Evolutionary conservation across 2,329 filamentous ascomycete genomes (phyloP).

Genomic region (Cercospora sp.): DNA sequence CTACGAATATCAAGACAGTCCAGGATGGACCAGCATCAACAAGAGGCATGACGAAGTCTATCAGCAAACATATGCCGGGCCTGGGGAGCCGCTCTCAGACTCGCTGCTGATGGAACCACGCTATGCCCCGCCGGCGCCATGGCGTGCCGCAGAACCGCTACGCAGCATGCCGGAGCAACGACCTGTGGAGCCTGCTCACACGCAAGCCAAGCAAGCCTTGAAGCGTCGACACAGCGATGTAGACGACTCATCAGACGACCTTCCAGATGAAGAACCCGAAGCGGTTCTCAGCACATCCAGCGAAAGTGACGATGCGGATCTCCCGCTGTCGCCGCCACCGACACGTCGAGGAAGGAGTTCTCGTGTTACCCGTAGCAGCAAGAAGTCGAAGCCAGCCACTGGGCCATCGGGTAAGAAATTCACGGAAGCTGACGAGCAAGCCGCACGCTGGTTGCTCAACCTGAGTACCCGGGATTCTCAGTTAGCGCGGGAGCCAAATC

Average conservation of each 20-base stretch:
- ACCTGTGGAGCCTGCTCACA: background rate
- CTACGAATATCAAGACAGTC: background rate
- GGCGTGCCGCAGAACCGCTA: conserved; percentile 23
- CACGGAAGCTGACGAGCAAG: conserved; percentile 28
- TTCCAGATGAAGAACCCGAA: conserved; percentile 6
- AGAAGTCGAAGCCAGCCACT: background rate
- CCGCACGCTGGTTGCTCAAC: conserved; percentile 32
- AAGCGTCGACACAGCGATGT: conserved; percentile 23
- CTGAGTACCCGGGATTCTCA: conserved; percentile 29
- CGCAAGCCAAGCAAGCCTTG: background rate
- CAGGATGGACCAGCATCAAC: conserved; percentile 37
- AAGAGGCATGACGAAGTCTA: conserved; percentile 3
- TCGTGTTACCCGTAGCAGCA: background rate
- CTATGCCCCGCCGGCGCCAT: conserved; percentile 26
- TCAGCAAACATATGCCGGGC: conserved; percentile 11
- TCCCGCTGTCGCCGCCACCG: conserved; percentile 12
- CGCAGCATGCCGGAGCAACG: background rate
- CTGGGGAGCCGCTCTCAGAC: conserved; percentile 18
- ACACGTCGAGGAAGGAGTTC: background rate
- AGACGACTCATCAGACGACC: conserved; percentile 11
- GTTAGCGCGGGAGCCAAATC: conserved; percentile 18
- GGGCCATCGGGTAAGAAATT: conserved; percentile 15
- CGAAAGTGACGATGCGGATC: conserved; percentile 29
- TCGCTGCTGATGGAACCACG: conserved; percentile 29
- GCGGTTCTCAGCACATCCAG: conserved; percentile 14